Conservation (phyloP, 306 rosid genomes). For the Quercus ilex region DNA sequence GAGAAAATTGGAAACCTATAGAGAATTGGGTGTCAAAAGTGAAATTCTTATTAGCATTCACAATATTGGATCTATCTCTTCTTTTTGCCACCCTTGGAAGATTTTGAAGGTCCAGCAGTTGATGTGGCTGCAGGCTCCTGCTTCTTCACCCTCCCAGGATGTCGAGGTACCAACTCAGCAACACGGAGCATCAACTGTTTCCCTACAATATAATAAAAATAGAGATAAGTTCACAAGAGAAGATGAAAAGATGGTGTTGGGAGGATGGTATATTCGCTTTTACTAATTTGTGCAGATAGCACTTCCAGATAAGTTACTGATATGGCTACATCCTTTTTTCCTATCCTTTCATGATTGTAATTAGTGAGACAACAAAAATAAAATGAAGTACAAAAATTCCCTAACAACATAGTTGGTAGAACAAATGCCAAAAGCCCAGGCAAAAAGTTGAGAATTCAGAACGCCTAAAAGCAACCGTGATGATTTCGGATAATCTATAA, state of each 20-base stretch:
- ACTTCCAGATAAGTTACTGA: neutral
- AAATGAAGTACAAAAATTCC: neutral
- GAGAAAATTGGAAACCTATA: neutral
- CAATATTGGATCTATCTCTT: constrained; percentile 44
- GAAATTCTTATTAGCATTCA: neutral
- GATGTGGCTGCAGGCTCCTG: constrained; percentile 64
- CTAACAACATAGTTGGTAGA: neutral
- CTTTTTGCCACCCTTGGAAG: constrained; percentile 77
- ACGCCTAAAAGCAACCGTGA: neutral
- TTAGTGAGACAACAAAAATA: neutral
- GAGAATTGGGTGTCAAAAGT: neutral
- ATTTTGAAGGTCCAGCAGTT: constrained; percentile 68
- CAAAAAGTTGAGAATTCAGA: neutral
- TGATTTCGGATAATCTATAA: neutral
- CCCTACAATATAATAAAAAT: constrained; percentile 42
- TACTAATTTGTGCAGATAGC: neutral
- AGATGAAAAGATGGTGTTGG: neutral
- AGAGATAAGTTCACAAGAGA: neutral
- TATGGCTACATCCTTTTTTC: neutral
- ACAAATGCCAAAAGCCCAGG: neutral
- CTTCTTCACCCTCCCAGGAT: constrained; percentile 85
- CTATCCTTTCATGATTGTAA: neutral
- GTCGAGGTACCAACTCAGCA: constrained; percentile 84
- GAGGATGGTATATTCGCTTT: neutral
- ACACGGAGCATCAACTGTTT: constrained; percentile 64